These are phyloP conservation scores for Boletus sp. DNA, from an alignment of 768 basidiomycete species.

Conservation along the genomic window DNA sequence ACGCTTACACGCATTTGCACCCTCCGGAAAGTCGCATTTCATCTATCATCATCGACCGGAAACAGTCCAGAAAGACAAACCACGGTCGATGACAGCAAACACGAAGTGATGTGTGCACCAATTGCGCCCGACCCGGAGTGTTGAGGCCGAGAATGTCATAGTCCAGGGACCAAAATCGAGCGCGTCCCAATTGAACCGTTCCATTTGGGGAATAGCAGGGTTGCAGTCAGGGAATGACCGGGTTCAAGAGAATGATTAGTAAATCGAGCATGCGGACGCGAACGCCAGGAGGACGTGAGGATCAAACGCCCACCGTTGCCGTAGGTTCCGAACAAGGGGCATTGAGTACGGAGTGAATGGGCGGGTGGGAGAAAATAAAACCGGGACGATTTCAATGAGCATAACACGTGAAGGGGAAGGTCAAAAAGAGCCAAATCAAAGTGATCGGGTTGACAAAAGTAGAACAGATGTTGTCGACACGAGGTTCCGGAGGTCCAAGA, in stretches of 20 bases:
- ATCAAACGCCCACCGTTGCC: constrained; percentile 2
- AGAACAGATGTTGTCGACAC: constrained; percentile 11
- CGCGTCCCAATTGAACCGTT: constrained; percentile 8
- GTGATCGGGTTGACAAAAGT: constrained; percentile 7
- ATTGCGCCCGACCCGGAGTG: background rate
- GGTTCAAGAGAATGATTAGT: constrained; percentile 2
- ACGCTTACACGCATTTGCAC: constrained; percentile 74
- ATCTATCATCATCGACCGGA: constrained; percentile 47
- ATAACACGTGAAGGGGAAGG: background rate
- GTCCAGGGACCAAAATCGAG: constrained; percentile 1
- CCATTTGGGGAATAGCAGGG: constrained; percentile 11
- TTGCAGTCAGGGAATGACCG: constrained; percentile 4
- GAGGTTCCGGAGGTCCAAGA: constrained; percentile 29
- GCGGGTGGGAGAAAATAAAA: background rate
- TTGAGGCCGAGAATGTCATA: constrained; percentile 7
- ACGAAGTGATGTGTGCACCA: background rate
- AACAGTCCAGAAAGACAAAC: constrained; percentile 11
- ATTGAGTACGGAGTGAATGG: background rate
- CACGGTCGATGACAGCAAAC: constrained; percentile 4
- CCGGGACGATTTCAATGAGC: background rate
- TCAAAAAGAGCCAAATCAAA: background rate
- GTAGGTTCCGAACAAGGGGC: constrained; percentile 17
- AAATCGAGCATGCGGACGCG: background rate
- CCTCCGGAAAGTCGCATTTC: constrained; percentile 80
- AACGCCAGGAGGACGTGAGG: background rate